Evolutionary conservation across 768 basidiomycete species (phyloP), one percentile per base, ranked within the genome.

Genomic region (Sarcodon sp.): DNA sequence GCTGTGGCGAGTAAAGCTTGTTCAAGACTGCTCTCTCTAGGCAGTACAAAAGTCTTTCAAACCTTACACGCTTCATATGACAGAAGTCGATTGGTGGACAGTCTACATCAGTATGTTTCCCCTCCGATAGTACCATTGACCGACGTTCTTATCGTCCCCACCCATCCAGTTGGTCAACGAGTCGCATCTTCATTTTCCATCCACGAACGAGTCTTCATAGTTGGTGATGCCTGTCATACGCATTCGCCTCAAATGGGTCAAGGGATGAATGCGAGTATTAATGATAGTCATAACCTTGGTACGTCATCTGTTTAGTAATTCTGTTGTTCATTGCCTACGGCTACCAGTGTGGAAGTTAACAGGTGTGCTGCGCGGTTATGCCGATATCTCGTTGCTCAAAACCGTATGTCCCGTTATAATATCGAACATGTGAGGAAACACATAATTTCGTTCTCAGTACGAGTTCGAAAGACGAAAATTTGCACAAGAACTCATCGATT

Each of bases 21-120:
- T 27, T 27, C 21, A 27, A 27, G 21, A 4, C 4, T 27, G 16
- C 1, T 38, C 16, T 38, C 16, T 50, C 10, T 43, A 82, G 77
- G 73, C 76, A 35, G 78, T 76, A 4, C 66, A 70, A 49, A 75
- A 69, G 56, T 71, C 75, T 1, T 60, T 87, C 12, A 53, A 69
- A 35, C 86, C 83, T 1, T 87, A 71, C 57, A 64, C 57, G 11
- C 63, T 86, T 35, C 51, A 63, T 5, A 66, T 70, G 34, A 71
- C 72, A n/a, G 55, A 61, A 7, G 69, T 79, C 21, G 70, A 82
- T 31, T 85, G 83, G 83, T 84, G 78, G 77, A 83, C 83, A 2
- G 70, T 80, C 18, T 87, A 86, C 55, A 73, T 72, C 53, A 77
- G 82, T 83, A 53, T 16, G 78, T 53, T 27, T 27, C 4, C 4